Percentiles rank a stretch among this genome's conserved stretches.
Conservation (phyloP, 305 asterid genomes). For the Fraxinus nigra region DNA sequence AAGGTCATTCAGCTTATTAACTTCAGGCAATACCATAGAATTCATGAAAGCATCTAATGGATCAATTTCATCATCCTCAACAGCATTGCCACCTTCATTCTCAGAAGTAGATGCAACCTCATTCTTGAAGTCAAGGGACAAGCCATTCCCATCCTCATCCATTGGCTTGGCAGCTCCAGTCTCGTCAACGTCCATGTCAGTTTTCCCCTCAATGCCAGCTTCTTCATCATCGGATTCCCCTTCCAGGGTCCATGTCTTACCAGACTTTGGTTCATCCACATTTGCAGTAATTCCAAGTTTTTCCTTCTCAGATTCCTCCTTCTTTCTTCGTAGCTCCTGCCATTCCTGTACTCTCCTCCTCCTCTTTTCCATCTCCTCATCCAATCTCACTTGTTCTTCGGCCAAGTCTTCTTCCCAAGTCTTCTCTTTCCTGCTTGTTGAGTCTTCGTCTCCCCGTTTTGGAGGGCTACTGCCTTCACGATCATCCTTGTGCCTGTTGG, state of each 20-base stretch:
- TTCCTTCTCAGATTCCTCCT: slow-evolving; percentile 77
- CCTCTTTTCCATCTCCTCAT: slow-evolving; percentile 88
- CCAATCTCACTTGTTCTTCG: slow-evolving; percentile 84
- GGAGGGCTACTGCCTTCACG: slow-evolving; percentile 44
- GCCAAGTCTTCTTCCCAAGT: slow-evolving; percentile 75
- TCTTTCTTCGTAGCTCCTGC: slow-evolving; percentile 78
- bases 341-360: slow-evolving; percentile 97
- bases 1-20: slow-evolving; percentile 58
- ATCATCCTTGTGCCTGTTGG: slow-evolving; percentile 42
- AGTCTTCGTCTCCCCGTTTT: slow-evolving; percentile 43
- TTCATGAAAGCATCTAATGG: slow-evolving; percentile 95
- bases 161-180: slow-evolving; percentile 37
- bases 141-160: slow-evolving; percentile 39
- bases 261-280: slow-evolving; percentile 56
- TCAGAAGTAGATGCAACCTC: slow-evolving; percentile 34
- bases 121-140: slow-evolving; percentile 41
- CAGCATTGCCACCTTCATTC: slow-evolving; percentile 38
- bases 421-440: slow-evolving; percentile 39
- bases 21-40: slow-evolving; percentile 89
- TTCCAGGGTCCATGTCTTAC: slow-evolving; percentile 90
- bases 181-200: slow-evolving; percentile 44
- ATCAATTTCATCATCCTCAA: slow-evolving; percentile 75
- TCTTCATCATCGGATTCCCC: slow-evolving; percentile 98
- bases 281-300: slow-evolving; percentile 54
- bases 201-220: slow-evolving; percentile 49